These are phyloP conservation scores for Domatiomyces catenatus DNA, from an alignment of 2,329 filamentous ascomycete species.

Conservation along the genomic window DNA sequence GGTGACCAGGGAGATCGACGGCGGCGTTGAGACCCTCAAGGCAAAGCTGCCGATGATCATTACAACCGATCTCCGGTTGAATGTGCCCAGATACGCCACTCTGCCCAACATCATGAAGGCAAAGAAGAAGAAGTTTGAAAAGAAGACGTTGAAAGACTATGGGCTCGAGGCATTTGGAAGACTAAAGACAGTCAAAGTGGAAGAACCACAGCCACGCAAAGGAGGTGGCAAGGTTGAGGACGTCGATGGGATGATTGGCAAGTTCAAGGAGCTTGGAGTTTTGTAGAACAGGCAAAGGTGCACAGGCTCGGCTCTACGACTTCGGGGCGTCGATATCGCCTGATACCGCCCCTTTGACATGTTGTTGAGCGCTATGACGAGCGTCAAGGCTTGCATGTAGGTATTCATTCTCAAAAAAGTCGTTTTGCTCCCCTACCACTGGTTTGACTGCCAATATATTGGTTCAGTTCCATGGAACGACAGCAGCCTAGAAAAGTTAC, in stretches of 20 bases:
- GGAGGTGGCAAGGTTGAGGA: conserved; percentile 95
- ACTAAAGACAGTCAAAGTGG: conserved; percentile 78
- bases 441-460: not conserved
- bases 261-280: conserved; percentile 91
- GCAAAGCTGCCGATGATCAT: conserved; percentile 82
- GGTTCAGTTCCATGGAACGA: not conserved
- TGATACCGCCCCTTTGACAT: not conserved
- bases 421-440: not conserved
- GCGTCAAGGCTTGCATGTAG: not conserved
- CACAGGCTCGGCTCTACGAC: not conserved
- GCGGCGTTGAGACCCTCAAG: conserved; percentile 76
- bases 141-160: conserved; percentile 73
- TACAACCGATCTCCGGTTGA: conserved; percentile 85
- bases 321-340: not conserved
- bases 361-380: not conserved
- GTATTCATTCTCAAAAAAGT: not conserved
- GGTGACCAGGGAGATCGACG: conserved; percentile 86
- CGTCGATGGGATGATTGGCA: conserved; percentile 83
- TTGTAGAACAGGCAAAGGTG: conserved; percentile 37
- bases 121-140: conserved; percentile 98
- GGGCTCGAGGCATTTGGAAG: conserved; percentile 59
- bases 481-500: not conserved
- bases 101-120: conserved; percentile 99
- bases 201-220: conserved; percentile 73
- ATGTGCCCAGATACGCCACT: conserved; percentile 87